phyloP scores from a whole-genome alignment of 345 rosid genomes.

The Microthlaspi erraticum region DNA sequence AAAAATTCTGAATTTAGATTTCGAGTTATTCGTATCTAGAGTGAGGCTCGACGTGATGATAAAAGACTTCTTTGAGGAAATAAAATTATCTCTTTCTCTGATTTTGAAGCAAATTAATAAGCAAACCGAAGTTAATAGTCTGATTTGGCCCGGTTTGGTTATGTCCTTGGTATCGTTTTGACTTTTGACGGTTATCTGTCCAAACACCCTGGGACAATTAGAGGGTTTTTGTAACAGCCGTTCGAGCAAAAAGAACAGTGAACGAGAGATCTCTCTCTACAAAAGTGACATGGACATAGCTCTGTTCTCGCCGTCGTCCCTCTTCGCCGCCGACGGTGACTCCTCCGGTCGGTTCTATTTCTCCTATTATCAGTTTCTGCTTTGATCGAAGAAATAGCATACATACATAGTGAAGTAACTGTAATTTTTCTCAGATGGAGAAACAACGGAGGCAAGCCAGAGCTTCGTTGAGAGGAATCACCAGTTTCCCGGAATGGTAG shows the following conservation, averaged over 20 bases:
- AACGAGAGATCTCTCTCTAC: no score
- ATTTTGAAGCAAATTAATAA: no score
- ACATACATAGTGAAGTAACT: not conserved
- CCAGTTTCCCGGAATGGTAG: constrained; percentile 82
- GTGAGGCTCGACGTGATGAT: not conserved
- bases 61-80: no score
- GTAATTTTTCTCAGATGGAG: constrained; percentile 49
- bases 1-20: no score
- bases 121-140: no score
- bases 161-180: no score
- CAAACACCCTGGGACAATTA: not conserved
- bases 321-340: constrained; percentile 70
- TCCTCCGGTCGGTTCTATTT: constrained; percentile 42
- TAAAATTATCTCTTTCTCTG: no score
- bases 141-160: no score
- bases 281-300: constrained; percentile 74
- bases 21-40: not conserved
- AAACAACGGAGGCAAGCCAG: constrained; percentile 51
- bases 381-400: not conserved
- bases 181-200: no score
- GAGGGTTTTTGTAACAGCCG: not conserved
- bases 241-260: not conserved
- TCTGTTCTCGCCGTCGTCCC: constrained; percentile 89
- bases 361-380: constrained; percentile 23
- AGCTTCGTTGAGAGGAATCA: constrained; percentile 82